A percentile compares a stretch with the other conserved stretches of the same genome.
Evolutionary conservation across 306 rosid species (phyloP).

Genomic region (Fagus crenata): DNA sequence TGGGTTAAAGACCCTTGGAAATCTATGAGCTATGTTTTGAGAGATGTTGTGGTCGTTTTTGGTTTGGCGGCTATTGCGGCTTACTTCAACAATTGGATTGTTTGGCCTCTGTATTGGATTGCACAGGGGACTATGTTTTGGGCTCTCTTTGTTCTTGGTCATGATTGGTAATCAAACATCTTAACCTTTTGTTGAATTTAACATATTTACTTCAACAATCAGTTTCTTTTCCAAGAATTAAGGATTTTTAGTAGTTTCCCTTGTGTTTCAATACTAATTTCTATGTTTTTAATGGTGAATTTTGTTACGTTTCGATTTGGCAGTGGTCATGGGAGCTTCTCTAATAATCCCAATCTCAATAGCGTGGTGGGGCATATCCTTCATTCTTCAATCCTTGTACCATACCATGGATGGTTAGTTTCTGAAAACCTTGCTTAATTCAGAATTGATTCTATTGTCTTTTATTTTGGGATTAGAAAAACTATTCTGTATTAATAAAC

Average conservation of each 20-base stretch:
- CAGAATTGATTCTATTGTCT: background rate
- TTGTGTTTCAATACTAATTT: constrained; percentile 2
- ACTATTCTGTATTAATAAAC: background rate
- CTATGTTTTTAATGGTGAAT: constrained; percentile 17
- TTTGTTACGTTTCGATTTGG: constrained; percentile 29
- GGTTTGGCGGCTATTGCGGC: constrained; percentile 88
- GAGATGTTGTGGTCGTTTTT: constrained; percentile 74
- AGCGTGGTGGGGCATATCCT: constrained; percentile 87
- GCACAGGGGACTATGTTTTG: constrained; percentile 99
- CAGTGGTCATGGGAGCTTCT: constrained; percentile 99
- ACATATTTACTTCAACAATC: background rate
- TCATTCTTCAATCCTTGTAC: constrained; percentile 96
- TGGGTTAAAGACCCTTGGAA: constrained; percentile 92
- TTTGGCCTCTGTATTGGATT: constrained; percentile 97
- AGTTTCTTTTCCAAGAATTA: background rate
- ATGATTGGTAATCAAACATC: constrained; percentile 69
- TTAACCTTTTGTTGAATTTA: background rate
- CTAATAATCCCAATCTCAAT: constrained; percentile 65
- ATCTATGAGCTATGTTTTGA: constrained; percentile 89
- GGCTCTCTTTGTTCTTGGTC: constrained; percentile 99
- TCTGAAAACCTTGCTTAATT: background rate
- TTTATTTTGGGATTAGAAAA: too few relatives aligned
- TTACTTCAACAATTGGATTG: constrained; percentile 69
- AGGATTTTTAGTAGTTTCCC: background rate
- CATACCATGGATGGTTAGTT: constrained; percentile 97